These are phyloP conservation scores for Trametes cingulata DNA, from an alignment of 768 basidiomycete species.

Conservation along the genomic window DNA sequence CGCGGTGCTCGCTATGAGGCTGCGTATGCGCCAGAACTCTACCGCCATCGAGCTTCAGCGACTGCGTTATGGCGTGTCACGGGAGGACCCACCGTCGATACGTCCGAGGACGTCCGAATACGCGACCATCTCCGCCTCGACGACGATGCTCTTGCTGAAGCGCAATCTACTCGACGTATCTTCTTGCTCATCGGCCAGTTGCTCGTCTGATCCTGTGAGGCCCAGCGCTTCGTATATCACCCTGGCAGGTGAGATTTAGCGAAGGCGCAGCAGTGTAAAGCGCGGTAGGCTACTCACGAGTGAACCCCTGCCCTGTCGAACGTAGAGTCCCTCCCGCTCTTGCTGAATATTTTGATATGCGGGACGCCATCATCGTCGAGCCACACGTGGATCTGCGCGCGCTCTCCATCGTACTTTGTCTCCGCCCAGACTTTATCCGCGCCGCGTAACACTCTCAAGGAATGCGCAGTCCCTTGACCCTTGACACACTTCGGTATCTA, in stretches of 20 bases:
- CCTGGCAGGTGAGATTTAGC: slow-evolving; percentile 32
- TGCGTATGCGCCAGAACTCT: slow-evolving; percentile 80
- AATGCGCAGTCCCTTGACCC: slow-evolving; percentile 60
- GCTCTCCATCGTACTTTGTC: slow-evolving; percentile 93
- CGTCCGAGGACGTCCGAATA: slow-evolving; percentile 55
- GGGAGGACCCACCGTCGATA: slow-evolving; percentile 64
- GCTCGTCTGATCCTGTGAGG: slow-evolving; percentile 28
- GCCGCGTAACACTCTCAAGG: slow-evolving; percentile 45
- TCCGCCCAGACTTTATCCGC: slow-evolving; percentile 73
- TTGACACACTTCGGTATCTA: slow-evolving; percentile 86
- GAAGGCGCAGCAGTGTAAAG: background rate
- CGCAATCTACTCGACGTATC: background rate
- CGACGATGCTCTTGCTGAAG: slow-evolving; percentile 36
- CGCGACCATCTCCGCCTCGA: slow-evolving; percentile 92
- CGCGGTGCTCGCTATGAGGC: slow-evolving; percentile 59
- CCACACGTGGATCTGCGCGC: slow-evolving; percentile 89
- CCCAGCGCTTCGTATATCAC: slow-evolving; percentile 65
- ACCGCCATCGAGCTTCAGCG: background rate
- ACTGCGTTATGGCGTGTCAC: background rate
- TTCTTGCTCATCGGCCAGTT: background rate
- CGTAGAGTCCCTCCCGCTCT: slow-evolving; percentile 84
- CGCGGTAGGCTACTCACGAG: slow-evolving; percentile 28
- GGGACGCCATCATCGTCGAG: slow-evolving; percentile 38
- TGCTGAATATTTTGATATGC: slow-evolving; percentile 80
- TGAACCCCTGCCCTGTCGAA: slow-evolving; percentile 71